phyloP scores from a whole-genome alignment of 2,329 filamentous ascomycete species.

The Metarhizium guizhouense region DNA sequence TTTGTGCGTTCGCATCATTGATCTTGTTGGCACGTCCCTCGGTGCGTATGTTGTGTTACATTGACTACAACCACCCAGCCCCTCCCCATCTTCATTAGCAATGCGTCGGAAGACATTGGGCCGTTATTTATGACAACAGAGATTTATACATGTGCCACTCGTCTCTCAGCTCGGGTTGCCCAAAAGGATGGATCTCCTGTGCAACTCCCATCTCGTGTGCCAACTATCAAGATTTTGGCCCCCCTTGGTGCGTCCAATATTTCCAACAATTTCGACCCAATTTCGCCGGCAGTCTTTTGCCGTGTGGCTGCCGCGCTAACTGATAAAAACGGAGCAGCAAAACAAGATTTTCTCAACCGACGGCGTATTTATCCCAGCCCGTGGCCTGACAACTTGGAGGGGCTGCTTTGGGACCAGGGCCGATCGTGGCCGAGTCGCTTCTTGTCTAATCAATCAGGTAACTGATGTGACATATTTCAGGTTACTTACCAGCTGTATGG shows the following conservation, averaged over 20 bases:
- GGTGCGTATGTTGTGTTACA: too few species aligned
- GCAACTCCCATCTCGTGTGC: background rate
- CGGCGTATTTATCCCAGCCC: background rate
- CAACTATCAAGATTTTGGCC: background rate
- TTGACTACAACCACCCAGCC: too few species aligned
- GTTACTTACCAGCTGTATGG: background rate
- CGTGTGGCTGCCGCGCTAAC: conserved; percentile 3
- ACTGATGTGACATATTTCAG: background rate
- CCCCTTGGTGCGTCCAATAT: background rate
- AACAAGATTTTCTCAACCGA: background rate
- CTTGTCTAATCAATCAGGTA: conserved; percentile 6
- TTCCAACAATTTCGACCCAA: background rate
- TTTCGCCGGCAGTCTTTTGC: background rate
- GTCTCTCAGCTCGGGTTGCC: too few species aligned
- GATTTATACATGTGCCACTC: too few species aligned
- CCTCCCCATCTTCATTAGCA: too few species aligned
- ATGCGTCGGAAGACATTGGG: too few species aligned
- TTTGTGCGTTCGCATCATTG: too few species aligned
- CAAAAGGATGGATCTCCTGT: too few species aligned
- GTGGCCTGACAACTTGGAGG: background rate
- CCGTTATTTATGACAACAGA: too few species aligned
- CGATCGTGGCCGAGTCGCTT: background rate
- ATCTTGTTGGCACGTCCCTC: too few species aligned
- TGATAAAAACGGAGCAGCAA: background rate
- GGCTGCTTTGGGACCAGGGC: background rate